Base-by-base conservation (phyloP, 495 filamentous ascomycete genomes). In the Pyrenula aspistea region DNA sequence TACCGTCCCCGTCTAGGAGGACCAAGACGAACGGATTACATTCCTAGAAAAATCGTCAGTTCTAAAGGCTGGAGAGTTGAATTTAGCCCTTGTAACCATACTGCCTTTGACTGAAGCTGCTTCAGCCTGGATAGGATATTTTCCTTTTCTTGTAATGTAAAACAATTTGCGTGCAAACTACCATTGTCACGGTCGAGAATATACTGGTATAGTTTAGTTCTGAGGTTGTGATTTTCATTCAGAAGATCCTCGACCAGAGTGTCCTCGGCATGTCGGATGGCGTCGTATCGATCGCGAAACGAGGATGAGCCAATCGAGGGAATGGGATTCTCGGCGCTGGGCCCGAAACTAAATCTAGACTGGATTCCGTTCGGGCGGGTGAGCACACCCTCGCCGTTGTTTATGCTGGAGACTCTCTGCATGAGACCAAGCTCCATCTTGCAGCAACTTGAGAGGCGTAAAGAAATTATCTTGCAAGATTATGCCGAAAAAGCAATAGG, bases 1-100 rank as follows among this genome's bases (percentile, higher is more conserved):
- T 78, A 24, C 83, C 83, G 63, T 91, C 84, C 24, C 86, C 88
- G 64, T 94, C 88, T 54, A 94, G 78, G 57, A 94, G 71, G 19
- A 89, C 77, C 24, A 88, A 65, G 61, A 91, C 75, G 63, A 89
- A 92, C 10, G 85, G 82, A 73, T 91, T 86, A 53, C 79, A 80
- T 51, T 84, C 84, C 87, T 91, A 65, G 51, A 56, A 42, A 15
- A 42, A 15, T 42, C 31, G 8, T 42, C 31, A 15, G 15, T 42
- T 8, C 31, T 42, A 4, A 42, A 42, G n/a, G n/a, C n/a, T 42
- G 15, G 31, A 15, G 15, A 42, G 31, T 8, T 8, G 8, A 42
- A 4, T 42, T 42, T 42, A 15, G 15, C 31, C n/a, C n/a, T n/a
- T 12, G 31, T 12, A 36, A 21, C 54, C 47, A 25, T 19, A 57